These are phyloP conservation scores for Quercus bicolor DNA, from an alignment of 306 rosid species.

Conservation along the genomic window DNA sequence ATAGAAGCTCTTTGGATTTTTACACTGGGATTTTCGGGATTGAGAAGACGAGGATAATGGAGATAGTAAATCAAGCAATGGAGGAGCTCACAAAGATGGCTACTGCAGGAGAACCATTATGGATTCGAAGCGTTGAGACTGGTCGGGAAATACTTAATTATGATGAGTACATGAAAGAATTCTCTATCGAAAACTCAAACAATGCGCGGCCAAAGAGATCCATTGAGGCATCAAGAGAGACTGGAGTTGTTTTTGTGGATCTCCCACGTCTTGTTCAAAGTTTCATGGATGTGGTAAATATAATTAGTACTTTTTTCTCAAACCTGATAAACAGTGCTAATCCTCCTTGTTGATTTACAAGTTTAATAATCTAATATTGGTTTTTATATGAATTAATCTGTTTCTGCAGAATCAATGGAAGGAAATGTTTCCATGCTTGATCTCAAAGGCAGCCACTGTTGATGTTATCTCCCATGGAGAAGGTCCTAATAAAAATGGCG, in stretches of 20 bases:
- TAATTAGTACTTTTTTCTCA: not conserved
- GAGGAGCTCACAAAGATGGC: conserved; percentile 88
- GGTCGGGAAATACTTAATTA: conserved; percentile 87
- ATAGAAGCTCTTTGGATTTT: conserved; percentile 73
- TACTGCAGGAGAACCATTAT: conserved; percentile 62
- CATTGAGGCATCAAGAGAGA: conserved; percentile 89
- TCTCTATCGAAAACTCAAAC: conserved; percentile 35
- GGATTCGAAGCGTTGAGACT: conserved; percentile 88
- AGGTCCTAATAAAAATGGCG: conserved; percentile 63
- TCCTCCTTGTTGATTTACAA: not conserved
- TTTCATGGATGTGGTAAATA: conserved; percentile 76
- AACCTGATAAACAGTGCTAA: not conserved
- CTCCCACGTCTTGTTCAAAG: conserved; percentile 69
- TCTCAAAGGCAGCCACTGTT: conserved; percentile 85
- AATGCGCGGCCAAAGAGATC: conserved; percentile 49
- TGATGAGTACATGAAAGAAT: conserved; percentile 77
- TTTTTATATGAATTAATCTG: not conserved
- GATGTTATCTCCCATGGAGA: conserved; percentile 82
- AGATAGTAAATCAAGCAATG: conserved; percentile 62
- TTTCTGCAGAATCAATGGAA: conserved; percentile 78
- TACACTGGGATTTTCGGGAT: conserved; percentile 86
- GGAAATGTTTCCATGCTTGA: conserved; percentile 93
- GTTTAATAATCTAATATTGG: too few species aligned
- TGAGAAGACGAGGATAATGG: conserved; percentile 81
- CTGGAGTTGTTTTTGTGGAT: conserved; percentile 69